Evolutionary conservation across 2,329 filamentous ascomycete genomes (phyloP).

Genomic region (Arachnomyces sp.): DNA sequence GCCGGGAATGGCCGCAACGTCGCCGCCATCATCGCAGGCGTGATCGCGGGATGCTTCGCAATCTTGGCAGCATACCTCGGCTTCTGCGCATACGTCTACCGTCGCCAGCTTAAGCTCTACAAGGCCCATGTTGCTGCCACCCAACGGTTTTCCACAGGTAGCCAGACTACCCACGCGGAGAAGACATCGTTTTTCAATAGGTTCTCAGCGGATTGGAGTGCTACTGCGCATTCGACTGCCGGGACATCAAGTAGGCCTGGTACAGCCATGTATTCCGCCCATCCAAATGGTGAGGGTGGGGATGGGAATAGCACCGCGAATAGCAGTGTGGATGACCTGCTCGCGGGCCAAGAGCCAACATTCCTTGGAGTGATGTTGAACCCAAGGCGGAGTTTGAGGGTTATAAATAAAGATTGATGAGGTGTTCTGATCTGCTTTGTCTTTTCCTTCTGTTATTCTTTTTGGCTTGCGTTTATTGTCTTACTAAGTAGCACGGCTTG

Average conservation of each 20-base stretch:
- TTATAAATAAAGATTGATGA: slow-evolving; percentile 52
- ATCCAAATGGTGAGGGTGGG: slow-evolving; percentile 12
- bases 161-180: slow-evolving; percentile 20
- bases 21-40: slow-evolving; percentile 49
- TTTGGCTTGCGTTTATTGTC: too few species aligned
- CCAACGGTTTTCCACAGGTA: slow-evolving; percentile 47
- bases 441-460: background rate
- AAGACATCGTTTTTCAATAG: slow-evolving; percentile 26
- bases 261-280: background rate
- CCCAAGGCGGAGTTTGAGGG: slow-evolving; percentile 58
- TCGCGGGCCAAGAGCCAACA: slow-evolving; percentile 57
- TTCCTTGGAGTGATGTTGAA: slow-evolving; percentile 64
- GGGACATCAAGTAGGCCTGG: slow-evolving; percentile 7
- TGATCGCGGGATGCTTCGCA: slow-evolving; percentile 58
- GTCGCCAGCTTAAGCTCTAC: slow-evolving; percentile 61
- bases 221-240: slow-evolving; percentile 12
- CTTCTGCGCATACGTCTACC: slow-evolving; percentile 69
- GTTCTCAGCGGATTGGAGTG: slow-evolving; percentile 21
- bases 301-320: slow-evolving; percentile 34
- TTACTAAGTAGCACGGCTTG: too few species aligned
- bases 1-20: slow-evolving; percentile 33
- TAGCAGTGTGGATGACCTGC: slow-evolving; percentile 50
- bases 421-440: slow-evolving; percentile 3
- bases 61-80: slow-evolving; percentile 63
- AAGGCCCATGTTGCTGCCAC: slow-evolving; percentile 59